A percentile compares a stretch with the other conserved stretches of the same genome.
phyloP scores from a whole-genome alignment of 2,329 filamentous ascomycete species.

The Emergomyces pasteurianus region DNA sequence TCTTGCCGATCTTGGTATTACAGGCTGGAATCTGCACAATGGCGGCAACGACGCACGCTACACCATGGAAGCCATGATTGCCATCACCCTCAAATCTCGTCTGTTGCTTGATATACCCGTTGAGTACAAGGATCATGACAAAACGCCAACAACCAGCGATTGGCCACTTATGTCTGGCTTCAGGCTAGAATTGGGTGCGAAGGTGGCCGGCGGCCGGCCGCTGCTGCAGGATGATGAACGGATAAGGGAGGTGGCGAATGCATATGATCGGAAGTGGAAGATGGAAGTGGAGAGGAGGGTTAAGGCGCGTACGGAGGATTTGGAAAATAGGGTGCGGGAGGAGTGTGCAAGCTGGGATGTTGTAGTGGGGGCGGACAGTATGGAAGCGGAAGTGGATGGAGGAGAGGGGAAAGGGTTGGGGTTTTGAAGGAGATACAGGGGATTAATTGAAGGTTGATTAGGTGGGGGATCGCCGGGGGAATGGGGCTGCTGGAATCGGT shows the following conservation, averaged over 20 bases:
- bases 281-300: conserved; percentile 14
- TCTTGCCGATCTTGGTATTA: conserved; percentile 52
- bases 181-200: neutral
- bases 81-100: conserved; percentile 38
- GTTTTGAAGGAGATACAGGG: neutral
- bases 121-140: neutral
- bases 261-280: conserved; percentile 11
- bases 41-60: conserved; percentile 77
- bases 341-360: conserved; percentile 16
- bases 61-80: conserved; percentile 62
- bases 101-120: conserved; percentile 12
- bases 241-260: neutral
- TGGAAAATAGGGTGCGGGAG: conserved; percentile 11
- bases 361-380: conserved; percentile 10
- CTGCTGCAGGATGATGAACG: neutral
- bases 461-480: neutral
- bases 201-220: neutral
- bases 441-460: neutral
- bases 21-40: conserved; percentile 62
- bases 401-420: neutral
- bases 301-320: conserved; percentile 6
- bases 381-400: conserved; percentile 14
- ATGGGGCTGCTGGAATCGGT: neutral
- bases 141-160: neutral
- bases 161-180: neutral